Percentiles rank a stretch among this genome's conserved stretches.
Evolutionary conservation across 805 yeast genomes (phyloP).

Genomic region (Peterozyma toletana): DNA sequence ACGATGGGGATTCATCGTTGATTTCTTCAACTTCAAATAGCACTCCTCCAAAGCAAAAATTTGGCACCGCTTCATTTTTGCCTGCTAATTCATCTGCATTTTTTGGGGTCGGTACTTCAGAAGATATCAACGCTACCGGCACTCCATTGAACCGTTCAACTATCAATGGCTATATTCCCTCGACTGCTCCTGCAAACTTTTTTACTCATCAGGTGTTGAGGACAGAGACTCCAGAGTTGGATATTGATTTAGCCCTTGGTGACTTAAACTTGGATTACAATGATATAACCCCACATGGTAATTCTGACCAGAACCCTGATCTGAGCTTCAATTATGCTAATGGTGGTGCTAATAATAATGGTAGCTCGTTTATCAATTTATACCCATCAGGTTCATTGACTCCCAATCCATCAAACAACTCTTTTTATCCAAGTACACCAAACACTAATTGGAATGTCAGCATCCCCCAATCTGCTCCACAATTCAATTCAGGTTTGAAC

Average conservation of each 20-base stretch:
- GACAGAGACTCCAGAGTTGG: conserved; percentile 9
- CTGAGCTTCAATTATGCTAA: not conserved
- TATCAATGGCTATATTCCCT: not conserved
- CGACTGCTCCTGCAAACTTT: conserved; percentile 3
- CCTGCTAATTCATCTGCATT: not conserved
- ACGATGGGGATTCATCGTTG: conserved; percentile 2
- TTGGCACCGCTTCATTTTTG: not conserved
- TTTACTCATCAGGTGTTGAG: not conserved
- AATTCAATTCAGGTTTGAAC: not conserved
- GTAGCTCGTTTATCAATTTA: conserved; percentile 4
- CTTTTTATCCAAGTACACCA: conserved; percentile 6
- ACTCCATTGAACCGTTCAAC: conserved; percentile 3
- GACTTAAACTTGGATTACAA: conserved; percentile 8
- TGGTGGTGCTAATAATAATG: not conserved
- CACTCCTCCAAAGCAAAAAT: conserved; percentile 5
- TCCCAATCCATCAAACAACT: conserved; percentile 1
- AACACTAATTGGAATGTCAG: conserved; percentile 4
- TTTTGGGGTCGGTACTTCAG: conserved; percentile 1
- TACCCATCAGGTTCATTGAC: conserved; percentile 4
- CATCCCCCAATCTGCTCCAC: conserved; percentile 8
- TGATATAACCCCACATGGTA: conserved; percentile 1
- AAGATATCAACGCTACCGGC: conserved; percentile 1
- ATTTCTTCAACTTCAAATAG: not conserved
- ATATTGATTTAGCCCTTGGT: conserved; percentile 7
- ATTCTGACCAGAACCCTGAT: not conserved